Percentiles rank a stretch among this genome's conserved stretches.
Conservation (phyloP, 805 yeast species). For the Millerago galiae region DNA sequence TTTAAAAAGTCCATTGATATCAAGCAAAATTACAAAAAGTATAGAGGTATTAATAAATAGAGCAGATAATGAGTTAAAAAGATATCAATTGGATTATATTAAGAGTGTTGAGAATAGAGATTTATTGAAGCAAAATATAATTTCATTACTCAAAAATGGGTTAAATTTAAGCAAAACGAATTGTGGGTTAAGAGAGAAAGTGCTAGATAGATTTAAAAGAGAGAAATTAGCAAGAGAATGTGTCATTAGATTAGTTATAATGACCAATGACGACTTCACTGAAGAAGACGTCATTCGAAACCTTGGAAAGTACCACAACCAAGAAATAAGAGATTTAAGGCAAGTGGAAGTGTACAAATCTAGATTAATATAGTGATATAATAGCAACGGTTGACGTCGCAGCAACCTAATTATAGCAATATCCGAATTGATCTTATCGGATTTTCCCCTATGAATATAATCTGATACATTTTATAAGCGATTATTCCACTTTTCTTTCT, state of each 20-base stretch:
- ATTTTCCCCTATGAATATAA: background rate
- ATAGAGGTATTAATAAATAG: slow-evolving; percentile 19
- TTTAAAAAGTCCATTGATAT: slow-evolving; percentile 12
- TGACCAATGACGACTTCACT: slow-evolving; percentile 12
- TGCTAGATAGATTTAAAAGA: slow-evolving; percentile 14
- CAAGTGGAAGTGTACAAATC: slow-evolving; percentile 7
- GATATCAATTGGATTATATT: slow-evolving; percentile 2
- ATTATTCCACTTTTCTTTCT: background rate
- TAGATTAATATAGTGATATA: no score
- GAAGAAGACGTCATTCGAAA: slow-evolving; percentile 18
- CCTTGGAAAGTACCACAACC: slow-evolving; percentile 15
- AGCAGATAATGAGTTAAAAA: slow-evolving; percentile 20
- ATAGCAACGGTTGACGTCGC: background rate
- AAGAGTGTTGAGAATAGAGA: slow-evolving; percentile 11
- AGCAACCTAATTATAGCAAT: background rate
- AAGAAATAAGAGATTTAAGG: slow-evolving; percentile 15
- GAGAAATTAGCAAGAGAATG: slow-evolving; percentile 20
- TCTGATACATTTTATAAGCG: background rate
- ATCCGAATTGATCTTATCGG: background rate
- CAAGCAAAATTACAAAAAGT: slow-evolving; percentile 16
- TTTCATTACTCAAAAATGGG: slow-evolving; percentile 20
- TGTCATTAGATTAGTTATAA: slow-evolving; percentile 15
- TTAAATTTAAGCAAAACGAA: slow-evolving; percentile 15
- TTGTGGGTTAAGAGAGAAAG: slow-evolving; percentile 22
- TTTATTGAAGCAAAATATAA: slow-evolving; percentile 10